A percentile compares a stretch with the other conserved stretches of the same genome.
phyloP scores from a whole-genome alignment of 1,284 basidiomycete species.

The Cutaneotrichosporon mucoides region DNA sequence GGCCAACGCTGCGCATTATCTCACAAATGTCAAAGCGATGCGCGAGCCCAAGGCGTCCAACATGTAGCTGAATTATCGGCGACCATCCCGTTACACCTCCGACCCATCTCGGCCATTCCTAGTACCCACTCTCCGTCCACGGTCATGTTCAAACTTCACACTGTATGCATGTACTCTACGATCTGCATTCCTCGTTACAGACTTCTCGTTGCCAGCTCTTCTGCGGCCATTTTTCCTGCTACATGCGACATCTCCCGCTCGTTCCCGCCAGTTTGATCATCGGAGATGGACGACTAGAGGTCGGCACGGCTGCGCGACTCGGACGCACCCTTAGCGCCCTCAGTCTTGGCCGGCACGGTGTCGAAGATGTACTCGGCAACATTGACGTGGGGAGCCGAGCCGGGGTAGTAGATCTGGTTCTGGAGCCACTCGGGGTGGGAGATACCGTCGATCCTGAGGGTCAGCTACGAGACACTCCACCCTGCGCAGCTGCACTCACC shows the following conservation, averaged over 20 bases:
- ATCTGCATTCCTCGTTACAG: too few species aligned
- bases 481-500: not conserved
- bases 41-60: conserved; percentile 28
- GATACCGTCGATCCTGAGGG: conserved; percentile 23
- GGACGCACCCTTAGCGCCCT: not conserved
- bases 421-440: conserved; percentile 36
- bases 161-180: conserved; percentile 12
- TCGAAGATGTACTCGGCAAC: conserved; percentile 31
- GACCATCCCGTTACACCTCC: not conserved
- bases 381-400: conserved; percentile 21
- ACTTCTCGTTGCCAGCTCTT: too few species aligned
- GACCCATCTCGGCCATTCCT: not conserved
- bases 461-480: not conserved
- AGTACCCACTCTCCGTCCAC: not conserved
- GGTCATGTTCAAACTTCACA: not conserved
- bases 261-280: not conserved
- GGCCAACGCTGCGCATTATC: conserved; percentile 79
- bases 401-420: conserved; percentile 26
- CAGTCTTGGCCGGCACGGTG: conserved; percentile 1
- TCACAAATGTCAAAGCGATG: conserved; percentile 57
- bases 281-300: not conserved
- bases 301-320: not conserved
- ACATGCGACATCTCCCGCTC: too few species aligned
- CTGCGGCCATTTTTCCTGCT: too few species aligned
- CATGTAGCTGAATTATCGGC: not conserved